Conservation (phyloP, 164 flowering plant species). For the Amborella trichopoda region DNA sequence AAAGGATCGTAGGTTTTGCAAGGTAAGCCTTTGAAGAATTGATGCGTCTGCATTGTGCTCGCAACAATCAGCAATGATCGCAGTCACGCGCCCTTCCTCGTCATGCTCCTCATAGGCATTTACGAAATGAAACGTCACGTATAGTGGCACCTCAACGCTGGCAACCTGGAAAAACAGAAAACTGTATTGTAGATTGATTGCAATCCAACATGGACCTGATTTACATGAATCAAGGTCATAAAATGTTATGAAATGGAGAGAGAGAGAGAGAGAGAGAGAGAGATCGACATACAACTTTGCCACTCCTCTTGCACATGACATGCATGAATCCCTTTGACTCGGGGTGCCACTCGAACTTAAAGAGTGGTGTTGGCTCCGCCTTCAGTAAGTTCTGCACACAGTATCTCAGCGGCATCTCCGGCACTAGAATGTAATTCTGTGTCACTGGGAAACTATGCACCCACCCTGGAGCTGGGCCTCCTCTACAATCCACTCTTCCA, state of each 20-base stretch:
- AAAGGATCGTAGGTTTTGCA: conserved; percentile 51
- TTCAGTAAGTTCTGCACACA: conserved; percentile 57
- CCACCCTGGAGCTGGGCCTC: conserved; percentile 91
- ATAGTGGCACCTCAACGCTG: conserved; percentile 93
- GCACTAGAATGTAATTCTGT: conserved; percentile 69
- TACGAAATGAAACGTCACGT: conserved; percentile 82
- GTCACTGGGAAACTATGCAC: conserved; percentile 95
- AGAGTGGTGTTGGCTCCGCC: conserved; percentile 92
- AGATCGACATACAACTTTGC: conserved; percentile 49
- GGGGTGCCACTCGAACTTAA: conserved; percentile 94
- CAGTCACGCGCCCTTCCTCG: conserved; percentile 66
- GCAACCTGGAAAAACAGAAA: conserved; percentile 54
- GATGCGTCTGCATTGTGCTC: conserved; percentile 76
- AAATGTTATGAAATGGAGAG: too few relatives aligned
- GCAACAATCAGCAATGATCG: conserved; percentile 74
- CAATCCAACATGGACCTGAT: too few relatives aligned
- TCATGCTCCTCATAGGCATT: conserved; percentile 86
- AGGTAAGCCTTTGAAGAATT: conserved; percentile 60
- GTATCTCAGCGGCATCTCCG: conserved; percentile 93
- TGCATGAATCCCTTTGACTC: conserved; percentile 70
- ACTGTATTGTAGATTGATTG: too few relatives aligned
- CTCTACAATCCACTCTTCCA: conserved; percentile 73
- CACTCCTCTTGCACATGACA: conserved; percentile 80
- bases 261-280: conserved; percentile 4
- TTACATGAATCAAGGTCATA: too few relatives aligned